Percentiles rank a stretch among this genome's conserved stretches.
These are phyloP conservation scores for Musa troglodytarum DNA, from an alignment of 176 grass and related monocot genomes.

Conservation along the genomic window DNA sequence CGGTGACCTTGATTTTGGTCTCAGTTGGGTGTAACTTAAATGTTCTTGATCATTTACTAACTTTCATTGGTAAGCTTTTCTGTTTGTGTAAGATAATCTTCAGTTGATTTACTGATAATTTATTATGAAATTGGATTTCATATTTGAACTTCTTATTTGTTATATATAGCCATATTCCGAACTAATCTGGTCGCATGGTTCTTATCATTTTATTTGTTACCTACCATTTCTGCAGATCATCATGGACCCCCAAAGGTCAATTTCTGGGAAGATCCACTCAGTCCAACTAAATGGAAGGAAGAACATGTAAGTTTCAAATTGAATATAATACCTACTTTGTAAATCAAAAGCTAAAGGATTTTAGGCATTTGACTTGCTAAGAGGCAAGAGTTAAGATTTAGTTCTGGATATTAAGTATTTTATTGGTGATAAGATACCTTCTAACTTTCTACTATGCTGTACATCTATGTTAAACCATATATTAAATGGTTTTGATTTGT, in stretches of 20 bases:
- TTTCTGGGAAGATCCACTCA: constrained; percentile 40
- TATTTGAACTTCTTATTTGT: background rate
- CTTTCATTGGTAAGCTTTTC: background rate
- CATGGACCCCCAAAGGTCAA: constrained; percentile 41
- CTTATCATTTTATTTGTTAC: background rate
- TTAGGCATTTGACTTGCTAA: background rate
- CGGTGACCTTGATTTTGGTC: background rate
- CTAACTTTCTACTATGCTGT: no score
- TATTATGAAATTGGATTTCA: background rate
- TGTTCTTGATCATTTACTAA: background rate
- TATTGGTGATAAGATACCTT: no score
- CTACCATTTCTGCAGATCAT: constrained; percentile 21
- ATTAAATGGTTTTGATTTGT: no score
- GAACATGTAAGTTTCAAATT: constrained; percentile 31
- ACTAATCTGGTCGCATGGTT: background rate
- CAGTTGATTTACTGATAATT: background rate
- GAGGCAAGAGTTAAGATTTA: background rate
- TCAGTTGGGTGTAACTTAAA: background rate
- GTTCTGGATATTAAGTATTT: background rate
- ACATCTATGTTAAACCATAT: no score
- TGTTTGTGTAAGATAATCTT: background rate
- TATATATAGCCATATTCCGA: background rate
- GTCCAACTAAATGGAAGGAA: constrained; percentile 47
- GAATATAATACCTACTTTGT: background rate
- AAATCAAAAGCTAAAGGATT: background rate